Evolutionary conservation across 805 yeast species (phyloP).

Genomic region (Metschnikowia cubensis): DNA sequence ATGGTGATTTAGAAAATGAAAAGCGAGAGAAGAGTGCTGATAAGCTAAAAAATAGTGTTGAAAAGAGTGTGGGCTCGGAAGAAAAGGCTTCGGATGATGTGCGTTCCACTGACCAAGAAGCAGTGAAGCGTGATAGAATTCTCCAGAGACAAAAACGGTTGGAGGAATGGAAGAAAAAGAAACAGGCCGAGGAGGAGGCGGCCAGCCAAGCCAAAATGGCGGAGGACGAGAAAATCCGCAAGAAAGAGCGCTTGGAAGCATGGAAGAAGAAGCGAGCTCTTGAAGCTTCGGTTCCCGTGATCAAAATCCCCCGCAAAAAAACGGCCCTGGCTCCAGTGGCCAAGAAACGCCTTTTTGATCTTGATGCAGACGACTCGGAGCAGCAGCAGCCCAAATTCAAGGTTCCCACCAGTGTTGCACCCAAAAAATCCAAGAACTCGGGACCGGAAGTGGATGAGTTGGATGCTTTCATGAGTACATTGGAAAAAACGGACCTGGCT

Average conservation of each 20-base stretch:
- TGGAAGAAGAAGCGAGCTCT: conserved; percentile 45
- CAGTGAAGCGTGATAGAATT: conserved; percentile 8
- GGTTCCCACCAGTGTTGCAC: conserved; percentile 16
- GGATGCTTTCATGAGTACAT: conserved; percentile 20
- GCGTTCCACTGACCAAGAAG: neutral
- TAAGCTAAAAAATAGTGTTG: no score
- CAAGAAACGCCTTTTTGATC: conserved; percentile 16
- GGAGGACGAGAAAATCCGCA: conserved; percentile 13
- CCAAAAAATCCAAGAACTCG: neutral
- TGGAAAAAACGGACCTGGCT: neutral
- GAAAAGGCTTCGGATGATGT: neutral
- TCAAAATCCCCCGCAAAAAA: neutral
- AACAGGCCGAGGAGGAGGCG: conserved; percentile 11
- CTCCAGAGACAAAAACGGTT: conserved; percentile 15
- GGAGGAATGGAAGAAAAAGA: conserved; percentile 20
- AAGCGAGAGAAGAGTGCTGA: no score
- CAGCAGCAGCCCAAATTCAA: conserved; percentile 17
- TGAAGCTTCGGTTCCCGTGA: conserved; percentile 10
- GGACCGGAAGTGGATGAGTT: conserved; percentile 21
- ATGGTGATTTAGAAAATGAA: no score
- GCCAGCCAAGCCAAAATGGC: neutral
- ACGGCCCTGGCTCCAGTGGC: neutral
- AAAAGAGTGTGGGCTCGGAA: no score
- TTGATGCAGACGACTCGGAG: conserved; percentile 26
- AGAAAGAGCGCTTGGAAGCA: conserved; percentile 41